These are phyloP conservation scores for Botrytis medusae DNA, from an alignment of 2,329 filamentous ascomycete species.

Conservation along the genomic window DNA sequence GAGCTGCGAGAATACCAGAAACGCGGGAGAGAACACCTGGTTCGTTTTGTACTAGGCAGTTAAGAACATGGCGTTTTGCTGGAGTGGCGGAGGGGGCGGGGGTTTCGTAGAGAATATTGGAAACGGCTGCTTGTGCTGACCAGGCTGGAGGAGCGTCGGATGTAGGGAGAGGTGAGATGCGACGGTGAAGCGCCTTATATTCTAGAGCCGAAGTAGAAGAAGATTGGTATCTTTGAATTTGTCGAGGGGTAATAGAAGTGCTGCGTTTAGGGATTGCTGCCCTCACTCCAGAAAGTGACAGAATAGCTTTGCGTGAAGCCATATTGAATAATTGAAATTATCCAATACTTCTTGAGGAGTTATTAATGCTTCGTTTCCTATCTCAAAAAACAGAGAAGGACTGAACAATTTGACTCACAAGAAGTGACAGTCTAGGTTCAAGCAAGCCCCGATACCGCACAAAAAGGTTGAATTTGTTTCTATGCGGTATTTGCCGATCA, in stretches of 20 bases:
- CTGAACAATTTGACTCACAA: slow-evolving; percentile 13
- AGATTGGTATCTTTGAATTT: slow-evolving; percentile 42
- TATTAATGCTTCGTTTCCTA: slow-evolving; percentile 14
- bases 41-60: slow-evolving; percentile 98
- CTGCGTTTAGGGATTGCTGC: slow-evolving; percentile 30
- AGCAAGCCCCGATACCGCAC: slow-evolving; percentile 23
- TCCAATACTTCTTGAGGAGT: slow-evolving; percentile 7
- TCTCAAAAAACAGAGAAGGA: slow-evolving; percentile 20
- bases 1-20: slow-evolving; percentile 90
- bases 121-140: slow-evolving; percentile 92
- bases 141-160: slow-evolving; percentile 73
- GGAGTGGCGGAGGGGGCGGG: slow-evolving; percentile 79
- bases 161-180: slow-evolving; percentile 80
- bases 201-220: slow-evolving; percentile 88
- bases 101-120: slow-evolving; percentile 98
- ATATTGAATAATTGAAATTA: slow-evolving; percentile 28
- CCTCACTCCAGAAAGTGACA: slow-evolving; percentile 32
- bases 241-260: slow-evolving; percentile 28
- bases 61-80: slow-evolving; percentile 92
- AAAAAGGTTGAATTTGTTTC: slow-evolving; percentile 14
- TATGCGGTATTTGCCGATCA: neutral
- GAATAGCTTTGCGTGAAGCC: slow-evolving; percentile 38
- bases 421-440: slow-evolving; percentile 4
- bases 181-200: slow-evolving; percentile 94
- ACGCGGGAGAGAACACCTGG: slow-evolving; percentile 95